Evolutionary conservation across 169 alveolate species (phyloP), one percentile per base, ranked within the genome.

Genomic region (Plasmodium adleri): DNA sequence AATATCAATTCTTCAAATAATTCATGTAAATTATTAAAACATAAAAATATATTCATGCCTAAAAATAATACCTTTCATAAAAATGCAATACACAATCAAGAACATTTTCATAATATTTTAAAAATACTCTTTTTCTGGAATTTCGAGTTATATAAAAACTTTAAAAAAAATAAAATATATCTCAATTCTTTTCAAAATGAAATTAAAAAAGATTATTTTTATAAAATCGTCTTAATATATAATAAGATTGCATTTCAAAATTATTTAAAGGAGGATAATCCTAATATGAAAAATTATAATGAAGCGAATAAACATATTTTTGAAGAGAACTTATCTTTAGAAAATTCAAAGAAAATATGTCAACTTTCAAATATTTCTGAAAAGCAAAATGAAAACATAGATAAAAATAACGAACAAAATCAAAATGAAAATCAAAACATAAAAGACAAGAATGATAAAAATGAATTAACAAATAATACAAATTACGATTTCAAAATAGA

Each of bases 61-160:
- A 83, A 22, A 70, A 72, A 32, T 62, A 70, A 68, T 6, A 70
- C 13, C 13, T 15, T 58, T 28, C 58, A 70, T 20, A 47, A 58
- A 39, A 13, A 24, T 83, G 22, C 5, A 56, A 68, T 15, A 83
- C 59, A 39, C 5, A 39, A 39, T 39, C 47, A 5, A 39, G 56
- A 47, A 13, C 92, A 86, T 73, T 24, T 72, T 26, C 47, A 86
- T 73, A 71, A 47, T 66, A 72, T 86, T 58, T 86, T 86, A 43
- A 86, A 72, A 86, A 86, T 86, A 52, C 59, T 86, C 20, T 66
- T 86, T 54, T 86, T 59, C 66, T 86, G 92, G 92, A 86, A 86
- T 86, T 86, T 86, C 58, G 60, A 72, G 49, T 28, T 86, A 62
- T 86, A 86, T 54, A 86, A 71, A 72, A 86, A 60, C 60, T 86